phyloP scores from a whole-genome alignment of 1,139 yeast genomes.

The Saccharomycopsis hybrid region DNA sequence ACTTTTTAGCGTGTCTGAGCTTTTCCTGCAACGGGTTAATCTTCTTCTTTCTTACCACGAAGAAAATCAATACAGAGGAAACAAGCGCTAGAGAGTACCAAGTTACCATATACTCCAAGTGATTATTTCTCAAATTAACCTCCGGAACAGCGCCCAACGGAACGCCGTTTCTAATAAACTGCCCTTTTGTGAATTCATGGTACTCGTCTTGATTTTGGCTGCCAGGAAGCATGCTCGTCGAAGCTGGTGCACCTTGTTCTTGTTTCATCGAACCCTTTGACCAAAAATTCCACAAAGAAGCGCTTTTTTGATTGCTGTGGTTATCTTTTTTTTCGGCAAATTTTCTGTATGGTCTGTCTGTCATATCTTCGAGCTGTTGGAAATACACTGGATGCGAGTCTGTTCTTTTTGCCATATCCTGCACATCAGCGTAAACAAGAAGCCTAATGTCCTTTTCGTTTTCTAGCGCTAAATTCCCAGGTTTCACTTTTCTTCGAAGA shows the following conservation, averaged over 20 bases:
- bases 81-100: slow-evolving; percentile 87
- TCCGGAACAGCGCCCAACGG: slow-evolving; percentile 82
- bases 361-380: slow-evolving; percentile 64
- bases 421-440: slow-evolving; percentile 70
- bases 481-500: slow-evolving; percentile 63
- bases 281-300: slow-evolving; percentile 9
- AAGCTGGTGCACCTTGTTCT: slow-evolving; percentile 4
- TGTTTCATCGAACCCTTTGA: slow-evolving; percentile 1
- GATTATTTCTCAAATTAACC: slow-evolving; percentile 80
- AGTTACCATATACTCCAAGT: slow-evolving; percentile 83
- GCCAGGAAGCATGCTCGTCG: too few species aligned
- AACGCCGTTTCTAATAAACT: slow-evolving; percentile 71
- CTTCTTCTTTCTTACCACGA: slow-evolving; percentile 47
- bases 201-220: slow-evolving; percentile 24
- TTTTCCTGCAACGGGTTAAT: slow-evolving; percentile 38
- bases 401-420: slow-evolving; percentile 68
- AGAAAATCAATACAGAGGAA: slow-evolving; percentile 57
- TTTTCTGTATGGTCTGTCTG: slow-evolving; percentile 35
- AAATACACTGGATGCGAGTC: slow-evolving; percentile 69
- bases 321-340: too few species aligned
- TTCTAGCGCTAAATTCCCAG: slow-evolving; percentile 69
- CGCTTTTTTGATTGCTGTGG: neutral
- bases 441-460: slow-evolving; percentile 59
- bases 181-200: slow-evolving; percentile 38
- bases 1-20: slow-evolving; percentile 38